Evolutionary conservation across 148 eudicot species (phyloP), one percentile per base, ranked within the genome.

Genomic region (Mesembryanthemum crystallinum): DNA sequence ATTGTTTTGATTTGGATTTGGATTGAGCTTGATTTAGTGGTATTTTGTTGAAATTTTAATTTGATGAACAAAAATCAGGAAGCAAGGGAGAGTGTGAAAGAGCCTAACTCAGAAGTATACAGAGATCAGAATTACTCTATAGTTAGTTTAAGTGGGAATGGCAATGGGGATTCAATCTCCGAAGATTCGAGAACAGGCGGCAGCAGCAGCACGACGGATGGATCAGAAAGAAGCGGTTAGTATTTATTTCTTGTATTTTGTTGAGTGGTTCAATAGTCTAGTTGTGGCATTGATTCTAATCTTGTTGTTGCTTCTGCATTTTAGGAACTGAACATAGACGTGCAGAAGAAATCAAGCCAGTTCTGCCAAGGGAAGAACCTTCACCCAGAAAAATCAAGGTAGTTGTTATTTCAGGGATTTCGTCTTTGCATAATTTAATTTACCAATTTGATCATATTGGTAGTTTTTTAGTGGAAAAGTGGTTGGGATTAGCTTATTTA

Each of bases 101-200:
- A 84, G 85, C 98, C 99, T 12, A 77, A 78, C 29, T 79, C 67
- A 55, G 83, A 85, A 76, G 90, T 95, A 66, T 95, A 89, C 77
- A 91, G 85, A 85, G 91, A 90, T 79, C 86, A 83, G 35, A 75
- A 76, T 69, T 71, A 80, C 79, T 78, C 87, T 12, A 37, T 67
- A 10, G 78, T 81, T 82, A 82, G 82, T 72, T 51, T 27, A 71
- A 74, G 67, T 77, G 70, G 84, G 73, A 74, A 77, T 24, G 37
- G 69, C 24, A 64, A 70, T 81, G 83, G 54, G 43, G 76, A 75
- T 59, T 64, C 80, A 47, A 63, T 52, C 47, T 25, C 71, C 28
- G 80, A 63, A 66, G 81, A 77, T 74, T 80, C 79, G 52, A 77
- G 78, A 73, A 62, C 66, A 51, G 69, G 75, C 61, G 80, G 70